Conservation (phyloP, 1,284 basidiomycete genomes). For the Ganoderma meredithae region DNA sequence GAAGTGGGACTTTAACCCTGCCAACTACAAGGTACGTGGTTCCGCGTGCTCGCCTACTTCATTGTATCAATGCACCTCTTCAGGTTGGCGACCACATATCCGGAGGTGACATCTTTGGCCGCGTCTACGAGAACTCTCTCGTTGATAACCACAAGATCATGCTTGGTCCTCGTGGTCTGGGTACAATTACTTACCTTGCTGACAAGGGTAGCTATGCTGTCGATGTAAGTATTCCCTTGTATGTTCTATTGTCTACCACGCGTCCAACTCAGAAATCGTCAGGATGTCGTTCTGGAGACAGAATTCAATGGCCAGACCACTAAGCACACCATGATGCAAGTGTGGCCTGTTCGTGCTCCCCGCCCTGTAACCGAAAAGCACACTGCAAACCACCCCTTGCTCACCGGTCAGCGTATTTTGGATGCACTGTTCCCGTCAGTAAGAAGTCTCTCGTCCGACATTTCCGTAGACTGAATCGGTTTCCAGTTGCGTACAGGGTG, state of each 20-base stretch:
- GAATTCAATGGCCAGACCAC: slow-evolving; percentile 97
- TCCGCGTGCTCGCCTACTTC: neutral
- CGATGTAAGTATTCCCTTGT: slow-evolving; percentile 61
- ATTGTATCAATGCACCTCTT: neutral
- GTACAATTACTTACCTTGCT: slow-evolving; percentile 93
- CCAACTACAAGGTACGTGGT: slow-evolving; percentile 69
- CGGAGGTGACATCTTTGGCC: slow-evolving; percentile 96
- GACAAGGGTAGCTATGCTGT: slow-evolving; percentile 96
- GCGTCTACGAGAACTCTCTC: slow-evolving; percentile 97
- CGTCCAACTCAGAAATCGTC: slow-evolving; percentile 18
- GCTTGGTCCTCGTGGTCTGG: slow-evolving; percentile 92
- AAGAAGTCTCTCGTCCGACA: slow-evolving; percentile 37
- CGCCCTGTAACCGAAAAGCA: slow-evolving; percentile 95
- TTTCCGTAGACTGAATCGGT: slow-evolving; percentile 10
- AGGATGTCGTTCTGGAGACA: slow-evolving; percentile 97
- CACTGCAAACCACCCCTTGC: slow-evolving; percentile 90
- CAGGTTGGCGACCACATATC: slow-evolving; percentile 96
- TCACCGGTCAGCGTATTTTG: slow-evolving; percentile 97
- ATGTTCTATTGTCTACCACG: neutral
- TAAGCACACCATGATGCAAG: slow-evolving; percentile 95
- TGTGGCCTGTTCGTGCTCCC: slow-evolving; percentile 99
- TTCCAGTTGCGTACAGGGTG: slow-evolving; percentile 92
- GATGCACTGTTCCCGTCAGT: slow-evolving; percentile 93
- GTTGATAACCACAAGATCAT: slow-evolving; percentile 98
- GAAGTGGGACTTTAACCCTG: slow-evolving; percentile 97